These are phyloP conservation scores for Polytolypa hystricis DNA, from an alignment of 2,329 filamentous ascomycete species.

Conservation along the genomic window DNA sequence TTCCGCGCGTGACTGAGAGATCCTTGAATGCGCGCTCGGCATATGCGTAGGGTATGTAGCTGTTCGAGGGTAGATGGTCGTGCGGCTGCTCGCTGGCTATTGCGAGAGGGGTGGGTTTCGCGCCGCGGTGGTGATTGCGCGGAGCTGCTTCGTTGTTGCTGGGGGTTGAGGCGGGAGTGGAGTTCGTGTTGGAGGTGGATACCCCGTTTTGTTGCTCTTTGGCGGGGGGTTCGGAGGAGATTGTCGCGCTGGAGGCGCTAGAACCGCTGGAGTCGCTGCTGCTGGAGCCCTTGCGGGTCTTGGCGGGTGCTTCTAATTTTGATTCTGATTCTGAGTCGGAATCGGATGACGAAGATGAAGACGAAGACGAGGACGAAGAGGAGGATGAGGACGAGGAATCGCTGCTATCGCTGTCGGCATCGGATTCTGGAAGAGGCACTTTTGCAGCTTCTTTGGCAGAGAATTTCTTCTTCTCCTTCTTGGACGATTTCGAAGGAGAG, in stretches of 20 bases:
- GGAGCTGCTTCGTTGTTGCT: slow-evolving; percentile 18
- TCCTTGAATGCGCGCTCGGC: slow-evolving; percentile 81
- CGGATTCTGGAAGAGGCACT: slow-evolving; percentile 26
- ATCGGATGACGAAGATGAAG: slow-evolving; percentile 14
- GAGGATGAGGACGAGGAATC: slow-evolving; percentile 12
- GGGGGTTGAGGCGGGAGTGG: slow-evolving; percentile 39
- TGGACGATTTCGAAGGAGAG: slow-evolving; percentile 14
- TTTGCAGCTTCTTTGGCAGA: slow-evolving; percentile 21
- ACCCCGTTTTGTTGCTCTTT: slow-evolving; percentile 18
- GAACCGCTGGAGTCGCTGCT: slow-evolving; percentile 20
- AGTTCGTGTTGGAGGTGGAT: slow-evolving; percentile 30
- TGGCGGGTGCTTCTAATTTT: too few species aligned
- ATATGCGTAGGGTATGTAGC: slow-evolving; percentile 75
- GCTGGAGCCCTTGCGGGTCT: slow-evolving; percentile 9
- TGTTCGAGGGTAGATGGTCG: slow-evolving; percentile 68
- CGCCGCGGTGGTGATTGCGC: slow-evolving; percentile 35
- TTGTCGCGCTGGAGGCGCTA: slow-evolving; percentile 16
- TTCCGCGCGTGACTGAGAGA: slow-evolving; percentile 81
- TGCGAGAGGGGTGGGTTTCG: slow-evolving; percentile 64
- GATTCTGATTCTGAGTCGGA: too few species aligned
- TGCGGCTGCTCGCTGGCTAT: slow-evolving; percentile 56
- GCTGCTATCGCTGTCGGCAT: slow-evolving; percentile 13
- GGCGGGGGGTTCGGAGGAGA: slow-evolving; percentile 9
- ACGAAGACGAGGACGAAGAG: slow-evolving; percentile 18
- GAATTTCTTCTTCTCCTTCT: slow-evolving; percentile 20